Base-by-base conservation (phyloP, 257 asterid species). In the Solanum chmielewskii region DNA sequence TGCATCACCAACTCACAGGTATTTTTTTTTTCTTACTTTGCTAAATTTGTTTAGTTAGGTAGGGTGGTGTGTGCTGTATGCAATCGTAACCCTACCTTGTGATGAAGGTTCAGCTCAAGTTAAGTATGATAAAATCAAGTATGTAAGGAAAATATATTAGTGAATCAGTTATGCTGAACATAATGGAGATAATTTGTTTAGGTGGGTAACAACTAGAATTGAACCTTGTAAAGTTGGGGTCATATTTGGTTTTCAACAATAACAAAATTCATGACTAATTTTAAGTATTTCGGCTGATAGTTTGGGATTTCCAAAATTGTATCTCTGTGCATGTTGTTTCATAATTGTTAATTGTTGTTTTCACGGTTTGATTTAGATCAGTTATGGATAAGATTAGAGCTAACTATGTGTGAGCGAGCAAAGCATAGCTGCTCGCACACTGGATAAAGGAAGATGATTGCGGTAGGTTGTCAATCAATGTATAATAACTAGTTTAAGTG, bases 1-100 rank as follows among this genome's bases (percentile, higher is more conserved):
- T 86, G 88, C 93, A 87, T 95, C 98, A 62, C 98, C 98, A 75
- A 90, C 93, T 90, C 93, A 95, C 87, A 90, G 99, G 99, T 97
- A 92, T 80, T 0, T 66, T 85, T 86, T 29, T 25, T 37, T 86
- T 73, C 83, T 60, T 23, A 60, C 47, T 42, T 27, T 8, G 44
- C 16, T 37, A 20, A 76, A 37, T 49, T 44, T 85, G 85, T 44
- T 64, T 81, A 75, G 84, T 16, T 27, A 11, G 64, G 60, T 78
- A 29, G 73, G 9, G 73, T 64, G 18, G 18, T 64, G 73, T 64
- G 18, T 25, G 29, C 18, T 64, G 73, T 64, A 64, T 11, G 73
- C 1, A 25, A 25, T 12, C 2, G 15, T 25, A 64, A 29, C 18
- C 73, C 35, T 64, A 64, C 9, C 31, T 62, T 62, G 31, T 62